Base-by-base conservation (phyloP, 2,329 filamentous ascomycete species). In the Monascus ruber region DNA sequence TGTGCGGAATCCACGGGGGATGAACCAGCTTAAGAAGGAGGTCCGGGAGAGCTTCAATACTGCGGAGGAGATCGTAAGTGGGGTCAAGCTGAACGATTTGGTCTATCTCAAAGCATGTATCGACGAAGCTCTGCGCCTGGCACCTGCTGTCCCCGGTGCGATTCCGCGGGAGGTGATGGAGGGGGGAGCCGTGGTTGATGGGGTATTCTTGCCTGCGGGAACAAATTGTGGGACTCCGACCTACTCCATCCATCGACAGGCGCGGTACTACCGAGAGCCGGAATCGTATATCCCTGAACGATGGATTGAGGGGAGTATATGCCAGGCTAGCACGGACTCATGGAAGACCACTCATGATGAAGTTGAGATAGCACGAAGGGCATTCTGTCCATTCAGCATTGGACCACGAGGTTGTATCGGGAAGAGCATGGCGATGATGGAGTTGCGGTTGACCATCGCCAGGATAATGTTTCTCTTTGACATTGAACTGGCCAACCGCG, bases 211-310 rank as follows among this genome's bases (percentile, higher is more conserved):
- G 6, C 60, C 61, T 1, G 71, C 64, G 3, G 79, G 79, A 34
- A 76, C 70, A 10, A 70, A 81, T 38, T 72, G 81, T 37, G 80
- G 79, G 31, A 76, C 74, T 3, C 74, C 80, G 8, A 75, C 79
- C 53, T 84, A 83, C 61, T 69, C 79, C 2, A 73, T 84, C 47
- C 81, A 84, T 52, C 79, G 83, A 54, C 78, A 83, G 57, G 60
- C 71, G 1, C 56, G 59, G 4, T 82, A 83, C 65, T 83, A 73
- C 60, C 71, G 74, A 1, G 62, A 70, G 25, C 73, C 80, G 0
- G 78, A 73, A 49, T 53, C 62, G 1, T 84, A 74, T 52, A 53
- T 69, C 2, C 80, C 80, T 0, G 79, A 83, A 64, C 72, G 80
- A 24, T 84, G 80, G 80, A 63, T 82, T 10, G 60, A 61, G 1